Conservation (phyloP, 208 protist genomes). For the Crithidia bombi region DNA sequence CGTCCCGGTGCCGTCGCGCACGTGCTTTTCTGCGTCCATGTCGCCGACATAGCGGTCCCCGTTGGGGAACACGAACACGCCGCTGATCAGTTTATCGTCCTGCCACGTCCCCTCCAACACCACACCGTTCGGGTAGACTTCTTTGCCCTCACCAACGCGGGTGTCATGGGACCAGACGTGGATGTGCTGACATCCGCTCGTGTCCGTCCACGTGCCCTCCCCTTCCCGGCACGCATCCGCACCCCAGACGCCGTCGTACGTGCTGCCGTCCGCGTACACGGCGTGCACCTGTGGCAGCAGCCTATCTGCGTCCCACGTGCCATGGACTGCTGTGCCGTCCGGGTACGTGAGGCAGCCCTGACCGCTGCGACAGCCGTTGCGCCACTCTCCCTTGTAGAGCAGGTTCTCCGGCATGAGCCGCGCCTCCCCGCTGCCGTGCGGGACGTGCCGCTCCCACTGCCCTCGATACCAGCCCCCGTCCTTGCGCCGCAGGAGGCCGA, state of each 20-base stretch:
- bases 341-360: conserved; percentile 49
- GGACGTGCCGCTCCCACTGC: conserved; percentile 76
- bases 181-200: conserved; percentile 56
- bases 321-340: conserved; percentile 42
- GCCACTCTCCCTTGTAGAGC: conserved; percentile 73
- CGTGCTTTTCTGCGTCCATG: conserved; percentile 53
- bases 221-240: conserved; percentile 62
- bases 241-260: conserved; percentile 74
- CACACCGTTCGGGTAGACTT: conserved; percentile 59
- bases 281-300: conserved; percentile 53
- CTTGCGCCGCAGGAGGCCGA: conserved; percentile 58
- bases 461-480: conserved; percentile 82
- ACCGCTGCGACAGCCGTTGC: conserved; percentile 54
- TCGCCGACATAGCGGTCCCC: conserved; percentile 73
- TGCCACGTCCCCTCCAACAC: conserved; percentile 72
- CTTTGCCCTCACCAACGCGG: conserved; percentile 55
- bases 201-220: conserved; percentile 41
- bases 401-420: conserved; percentile 51
- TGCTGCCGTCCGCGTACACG: conserved; percentile 63
- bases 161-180: conserved; percentile 69
- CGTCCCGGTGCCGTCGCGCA: conserved; percentile 72
- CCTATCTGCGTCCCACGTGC: conserved; percentile 51
- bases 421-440: conserved; percentile 71
- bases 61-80: conserved; percentile 84
- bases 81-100: conserved; percentile 40